Percentiles rank a stretch among this genome's conserved stretches.
phyloP scores from a whole-genome alignment of 805 yeast genomes.

The Grigorovia jiainica region DNA sequence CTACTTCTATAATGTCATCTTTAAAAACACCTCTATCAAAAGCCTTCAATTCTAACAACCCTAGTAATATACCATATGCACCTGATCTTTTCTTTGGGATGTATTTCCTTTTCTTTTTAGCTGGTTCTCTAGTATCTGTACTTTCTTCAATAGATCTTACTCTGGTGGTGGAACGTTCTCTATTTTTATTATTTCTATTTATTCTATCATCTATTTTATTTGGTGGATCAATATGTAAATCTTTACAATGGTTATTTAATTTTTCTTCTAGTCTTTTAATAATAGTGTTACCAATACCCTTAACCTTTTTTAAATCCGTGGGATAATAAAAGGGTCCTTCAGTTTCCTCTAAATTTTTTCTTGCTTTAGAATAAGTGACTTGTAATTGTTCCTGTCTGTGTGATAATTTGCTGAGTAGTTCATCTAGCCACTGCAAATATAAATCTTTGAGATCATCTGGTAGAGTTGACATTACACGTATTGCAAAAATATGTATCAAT shows the following conservation, averaged over 20 bases:
- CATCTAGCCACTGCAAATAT: conserved; percentile 51
- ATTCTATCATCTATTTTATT: conserved; percentile 10
- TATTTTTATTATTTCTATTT: conserved; percentile 6
- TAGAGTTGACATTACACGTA: conserved; percentile 13
- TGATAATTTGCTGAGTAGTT: conserved; percentile 37
- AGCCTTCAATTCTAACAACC: conserved; percentile 42
- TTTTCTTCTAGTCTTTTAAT: conserved; percentile 40
- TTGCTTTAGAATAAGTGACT: conserved; percentile 46
- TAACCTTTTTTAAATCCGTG: conserved; percentile 46
- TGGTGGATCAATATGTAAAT: conserved; percentile 32
- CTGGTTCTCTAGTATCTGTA: conserved; percentile 5
- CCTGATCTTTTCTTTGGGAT: conserved; percentile 74
- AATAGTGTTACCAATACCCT: conserved; percentile 65
- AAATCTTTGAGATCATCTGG: conserved; percentile 42
- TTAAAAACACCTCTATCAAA: conserved; percentile 50
- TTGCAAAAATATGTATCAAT: neutral
- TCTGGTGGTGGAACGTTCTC: conserved; percentile 13
- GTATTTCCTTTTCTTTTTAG: conserved; percentile 32
- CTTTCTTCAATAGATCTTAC: conserved; percentile 9
- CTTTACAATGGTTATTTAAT: conserved; percentile 47
- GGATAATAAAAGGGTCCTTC: conserved; percentile 44
- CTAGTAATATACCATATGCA: conserved; percentile 70
- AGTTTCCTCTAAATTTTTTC: conserved; percentile 38
- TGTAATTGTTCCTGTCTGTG: conserved; percentile 44
- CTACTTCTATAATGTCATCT: conserved; percentile 46